Percentiles rank a stretch among this genome's conserved stretches.
These are phyloP conservation scores for Didymella arachidicola DNA, from an alignment of 2,329 filamentous ascomycete species.

Conservation along the genomic window DNA sequence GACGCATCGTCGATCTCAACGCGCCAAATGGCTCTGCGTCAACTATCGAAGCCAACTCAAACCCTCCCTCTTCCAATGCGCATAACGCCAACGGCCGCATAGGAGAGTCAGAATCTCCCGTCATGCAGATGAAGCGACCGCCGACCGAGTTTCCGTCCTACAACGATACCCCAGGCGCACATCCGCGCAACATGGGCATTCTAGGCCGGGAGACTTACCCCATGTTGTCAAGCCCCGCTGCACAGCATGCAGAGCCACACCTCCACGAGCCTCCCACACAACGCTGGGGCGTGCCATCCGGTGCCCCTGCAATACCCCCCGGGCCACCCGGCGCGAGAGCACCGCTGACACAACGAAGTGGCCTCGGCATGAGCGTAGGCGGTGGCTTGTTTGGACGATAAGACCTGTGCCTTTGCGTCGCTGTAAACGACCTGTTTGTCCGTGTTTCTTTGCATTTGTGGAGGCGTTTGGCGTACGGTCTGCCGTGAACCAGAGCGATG, in stretches of 20 bases:
- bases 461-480: slow-evolving; percentile 10
- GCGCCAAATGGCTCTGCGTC: slow-evolving; percentile 51
- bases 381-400: slow-evolving; percentile 45
- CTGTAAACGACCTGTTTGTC: slow-evolving; percentile 16
- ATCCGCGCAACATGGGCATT: slow-evolving; percentile 35
- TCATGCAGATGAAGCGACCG: slow-evolving; percentile 50
- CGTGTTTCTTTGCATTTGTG: slow-evolving; percentile 4
- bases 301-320: slow-evolving; percentile 26
- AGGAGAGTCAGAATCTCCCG: slow-evolving; percentile 48
- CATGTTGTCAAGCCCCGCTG: slow-evolving; percentile 42
- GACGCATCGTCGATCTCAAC: slow-evolving; percentile 45
- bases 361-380: slow-evolving; percentile 39
- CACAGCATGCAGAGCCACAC: slow-evolving; percentile 32
- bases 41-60: slow-evolving; percentile 51
- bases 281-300: slow-evolving; percentile 33
- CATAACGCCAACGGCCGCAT: slow-evolving; percentile 37
- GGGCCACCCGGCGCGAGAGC: slow-evolving; percentile 35
- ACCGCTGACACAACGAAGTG: slow-evolving; percentile 41
- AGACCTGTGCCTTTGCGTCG: slow-evolving; percentile 6
- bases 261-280: slow-evolving; percentile 37
- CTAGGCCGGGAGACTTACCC: slow-evolving; percentile 41
- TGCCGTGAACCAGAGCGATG: slow-evolving; percentile 10
- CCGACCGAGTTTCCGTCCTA: slow-evolving; percentile 39
- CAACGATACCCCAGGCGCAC: slow-evolving; percentile 37
- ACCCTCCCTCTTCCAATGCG: slow-evolving; percentile 48